phyloP scores from a whole-genome alignment of 2,329 filamentous ascomycete species.

The Cladosporium sp. region DNA sequence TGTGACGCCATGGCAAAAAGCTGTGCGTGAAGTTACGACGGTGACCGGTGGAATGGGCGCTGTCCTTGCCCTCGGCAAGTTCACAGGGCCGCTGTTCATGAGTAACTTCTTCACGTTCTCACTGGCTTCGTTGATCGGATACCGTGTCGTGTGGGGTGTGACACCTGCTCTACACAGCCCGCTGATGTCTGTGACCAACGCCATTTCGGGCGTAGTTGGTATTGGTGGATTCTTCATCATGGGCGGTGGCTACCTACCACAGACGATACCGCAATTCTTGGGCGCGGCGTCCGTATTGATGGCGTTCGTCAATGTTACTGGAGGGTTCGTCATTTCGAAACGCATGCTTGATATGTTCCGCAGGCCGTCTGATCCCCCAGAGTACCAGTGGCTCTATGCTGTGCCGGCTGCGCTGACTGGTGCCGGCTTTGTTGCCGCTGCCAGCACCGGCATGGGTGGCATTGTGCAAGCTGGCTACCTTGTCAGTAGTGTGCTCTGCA shows the following conservation, averaged over 20 bases:
- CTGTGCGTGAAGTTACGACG: constrained; percentile 70
- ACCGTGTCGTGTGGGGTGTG: constrained; percentile 86
- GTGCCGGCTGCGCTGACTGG: constrained; percentile 75
- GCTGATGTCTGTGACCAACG: constrained; percentile 90
- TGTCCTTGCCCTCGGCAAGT: constrained; percentile 73
- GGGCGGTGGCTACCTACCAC: constrained; percentile 75
- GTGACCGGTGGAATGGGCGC: constrained; percentile 78
- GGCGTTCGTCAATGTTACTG: constrained; percentile 84
- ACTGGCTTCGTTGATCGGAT: constrained; percentile 80
- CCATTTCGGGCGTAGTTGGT: constrained; percentile 86
- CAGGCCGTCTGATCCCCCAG: constrained; percentile 78
- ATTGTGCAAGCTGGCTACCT: constrained; percentile 86
- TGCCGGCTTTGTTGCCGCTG: constrained; percentile 77
- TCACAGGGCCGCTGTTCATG: constrained; percentile 84
- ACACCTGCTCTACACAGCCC: constrained; percentile 80
- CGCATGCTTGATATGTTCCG: constrained; percentile 93
- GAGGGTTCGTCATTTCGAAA: constrained; percentile 89
- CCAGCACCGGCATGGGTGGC: constrained; percentile 77
- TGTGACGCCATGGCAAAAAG: constrained; percentile 80
- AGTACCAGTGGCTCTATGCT: constrained; percentile 85
- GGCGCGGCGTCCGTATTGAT: constrained; percentile 79
- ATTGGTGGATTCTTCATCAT: constrained; percentile 86
- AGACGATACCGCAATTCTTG: constrained; percentile 75
- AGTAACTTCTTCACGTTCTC: constrained; percentile 81
- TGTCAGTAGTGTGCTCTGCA: constrained; percentile 80